Base-by-base conservation (phyloP, 1,139 yeast species). In the Candida gigantensis region DNA sequence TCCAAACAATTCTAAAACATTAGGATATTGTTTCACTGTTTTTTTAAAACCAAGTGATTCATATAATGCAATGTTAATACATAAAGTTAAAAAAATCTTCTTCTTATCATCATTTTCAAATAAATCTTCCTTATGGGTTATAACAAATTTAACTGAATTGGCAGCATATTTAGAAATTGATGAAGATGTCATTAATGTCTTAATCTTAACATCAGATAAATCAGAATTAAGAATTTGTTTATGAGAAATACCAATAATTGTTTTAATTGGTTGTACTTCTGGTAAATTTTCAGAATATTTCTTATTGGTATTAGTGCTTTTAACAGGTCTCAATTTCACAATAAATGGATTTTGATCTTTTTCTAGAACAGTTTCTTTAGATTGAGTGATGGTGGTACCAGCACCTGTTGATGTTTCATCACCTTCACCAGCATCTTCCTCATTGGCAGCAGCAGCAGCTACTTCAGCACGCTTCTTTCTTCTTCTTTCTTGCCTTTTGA, bases 201-300 rank as follows among this genome's bases (percentile, higher is more conserved):
- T 70, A 35, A 68, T 49, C 44, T 68, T 68, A 30, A 70, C 72
- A 51, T 70, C 75, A 5, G 60, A 51, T 18, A 54, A 45, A 20
- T 58, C 62, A 25, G 66, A 55, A 28, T 55, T 57, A 37, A 62
- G 52, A 17, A 69, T 63, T 40, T 69, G 74, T 33, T 56, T 51
- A 41, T 65, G 66, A 3, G 66, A 58, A 31, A 69, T 55, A 1
- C 75, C 75, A 43, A 68, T 61, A 26, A 70, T 68, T 10, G 74
- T 67, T 39, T 63, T 66, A 29, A 54, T 59, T 2, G 74, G 68
- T 26, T 47, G 56, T 19, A 67, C 55, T 36, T 56, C 63, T 1
- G 72, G 68, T 24, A 68, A 51, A 29, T 58, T 55, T 39, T 62
- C 68, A 2, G 61, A 44, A 36, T 55, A 60, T 35, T 56, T 58